These are phyloP conservation scores for Saccharomyces pastorianus DNA, from an alignment of 1,139 yeast genomes.

Conservation along the genomic window DNA sequence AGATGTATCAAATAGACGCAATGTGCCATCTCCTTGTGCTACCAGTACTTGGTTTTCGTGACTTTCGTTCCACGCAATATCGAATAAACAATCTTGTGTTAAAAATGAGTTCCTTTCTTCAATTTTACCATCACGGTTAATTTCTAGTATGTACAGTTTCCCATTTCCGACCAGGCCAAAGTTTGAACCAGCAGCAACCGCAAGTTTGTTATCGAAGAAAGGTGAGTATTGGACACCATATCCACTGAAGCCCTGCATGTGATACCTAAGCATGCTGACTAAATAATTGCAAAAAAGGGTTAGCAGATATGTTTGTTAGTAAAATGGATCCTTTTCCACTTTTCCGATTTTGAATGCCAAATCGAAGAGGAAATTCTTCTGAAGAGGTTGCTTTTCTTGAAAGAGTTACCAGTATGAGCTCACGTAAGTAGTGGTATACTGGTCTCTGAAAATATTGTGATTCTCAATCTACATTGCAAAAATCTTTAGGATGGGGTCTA, in stretches of 20 bases:
- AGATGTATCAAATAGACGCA: constrained; percentile 71
- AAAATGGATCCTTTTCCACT: background rate
- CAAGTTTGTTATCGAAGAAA: constrained; percentile 81
- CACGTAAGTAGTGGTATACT: background rate
- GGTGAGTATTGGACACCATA: constrained; percentile 88
- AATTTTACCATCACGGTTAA: constrained; percentile 58
- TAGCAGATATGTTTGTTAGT: background rate
- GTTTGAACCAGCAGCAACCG: constrained; percentile 86
- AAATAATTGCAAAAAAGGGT: background rate
- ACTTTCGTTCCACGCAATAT: constrained; percentile 80
- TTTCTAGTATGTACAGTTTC: constrained; percentile 57
- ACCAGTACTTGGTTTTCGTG: constrained; percentile 80
- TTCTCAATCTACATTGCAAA: too few relatives aligned
- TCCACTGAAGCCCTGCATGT: constrained; percentile 80
- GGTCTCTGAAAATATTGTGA: background rate
- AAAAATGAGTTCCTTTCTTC: constrained; percentile 56
- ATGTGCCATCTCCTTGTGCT: constrained; percentile 86
- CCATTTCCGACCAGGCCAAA: constrained; percentile 96
- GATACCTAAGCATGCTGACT: constrained; percentile 54
- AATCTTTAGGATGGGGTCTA: background rate
- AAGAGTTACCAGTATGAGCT: too few relatives aligned
- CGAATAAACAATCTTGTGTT: constrained; percentile 90
- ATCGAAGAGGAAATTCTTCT: background rate
- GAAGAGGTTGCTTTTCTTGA: too few relatives aligned
- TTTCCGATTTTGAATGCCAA: background rate